These are phyloP conservation scores for Calonectria hongkongensis DNA, from an alignment of 2,329 filamentous ascomycete genomes.

Conservation along the genomic window DNA sequence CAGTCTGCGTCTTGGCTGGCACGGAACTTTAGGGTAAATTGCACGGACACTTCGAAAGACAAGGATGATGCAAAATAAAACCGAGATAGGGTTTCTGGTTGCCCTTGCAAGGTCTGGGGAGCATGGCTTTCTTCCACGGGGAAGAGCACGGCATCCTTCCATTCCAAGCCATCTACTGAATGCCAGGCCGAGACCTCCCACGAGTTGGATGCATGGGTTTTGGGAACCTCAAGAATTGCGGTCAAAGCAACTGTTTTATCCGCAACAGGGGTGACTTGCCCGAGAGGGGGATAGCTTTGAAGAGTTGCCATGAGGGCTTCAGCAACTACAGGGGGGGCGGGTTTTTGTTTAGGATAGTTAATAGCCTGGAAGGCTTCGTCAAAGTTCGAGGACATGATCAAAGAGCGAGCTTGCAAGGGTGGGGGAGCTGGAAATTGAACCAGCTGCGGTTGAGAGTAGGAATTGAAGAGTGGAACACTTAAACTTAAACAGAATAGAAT, in stretches of 20 bases:
- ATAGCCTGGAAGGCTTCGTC: slow-evolving; percentile 61
- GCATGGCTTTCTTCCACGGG: slow-evolving; percentile 49
- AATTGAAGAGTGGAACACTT: background rate
- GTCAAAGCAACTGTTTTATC: slow-evolving; percentile 74
- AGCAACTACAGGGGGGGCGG: slow-evolving; percentile 50
- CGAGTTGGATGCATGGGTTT: slow-evolving; percentile 69
- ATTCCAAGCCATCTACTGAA: slow-evolving; percentile 71
- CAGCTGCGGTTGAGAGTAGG: background rate
- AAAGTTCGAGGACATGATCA: slow-evolving; percentile 58
- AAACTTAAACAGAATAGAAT: background rate
- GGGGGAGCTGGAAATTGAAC: slow-evolving; percentile 36
- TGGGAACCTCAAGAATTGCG: slow-evolving; percentile 80
- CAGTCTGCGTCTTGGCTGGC: slow-evolving; percentile 71
- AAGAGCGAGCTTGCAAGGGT: slow-evolving; percentile 24
- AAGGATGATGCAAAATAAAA: slow-evolving; percentile 75
- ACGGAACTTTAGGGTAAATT: slow-evolving; percentile 84
- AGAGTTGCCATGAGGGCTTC: slow-evolving; percentile 62
- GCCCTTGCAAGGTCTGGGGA: slow-evolving; percentile 72
- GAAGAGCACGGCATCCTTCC: slow-evolving; percentile 71
- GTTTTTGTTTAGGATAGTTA: slow-evolving; percentile 62
- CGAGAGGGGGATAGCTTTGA: slow-evolving; percentile 81
- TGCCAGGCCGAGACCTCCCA: slow-evolving; percentile 89
- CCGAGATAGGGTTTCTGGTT: slow-evolving; percentile 51
- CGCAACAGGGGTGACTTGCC: slow-evolving; percentile 80
- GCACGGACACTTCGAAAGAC: slow-evolving; percentile 67